Conservation (phyloP, 78 protist species). For the Chrysochromulina tobinii region DNA sequence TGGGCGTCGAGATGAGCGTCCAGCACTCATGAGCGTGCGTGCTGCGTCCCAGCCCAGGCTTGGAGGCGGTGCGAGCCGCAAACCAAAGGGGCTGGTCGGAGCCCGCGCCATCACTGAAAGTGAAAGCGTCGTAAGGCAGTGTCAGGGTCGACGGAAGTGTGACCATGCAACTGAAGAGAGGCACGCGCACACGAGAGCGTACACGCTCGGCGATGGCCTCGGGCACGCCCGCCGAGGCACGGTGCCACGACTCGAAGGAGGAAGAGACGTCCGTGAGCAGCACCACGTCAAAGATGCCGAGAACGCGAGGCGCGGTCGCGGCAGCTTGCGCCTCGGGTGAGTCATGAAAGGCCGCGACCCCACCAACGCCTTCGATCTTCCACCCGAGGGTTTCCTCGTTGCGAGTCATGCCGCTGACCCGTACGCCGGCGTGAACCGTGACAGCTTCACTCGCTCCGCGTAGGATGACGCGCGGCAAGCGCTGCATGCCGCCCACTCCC, state of each 20-base stretch:
- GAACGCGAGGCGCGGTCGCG: neutral
- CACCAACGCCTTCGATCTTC: neutral
- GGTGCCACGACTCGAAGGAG: neutral
- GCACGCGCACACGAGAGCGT: neutral
- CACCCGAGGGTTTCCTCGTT: no score
- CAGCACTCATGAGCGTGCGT: neutral
- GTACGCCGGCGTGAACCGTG: no score
- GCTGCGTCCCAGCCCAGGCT: neutral
- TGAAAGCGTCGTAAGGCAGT: neutral
- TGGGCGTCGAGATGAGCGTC: neutral
- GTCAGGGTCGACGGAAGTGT: neutral
- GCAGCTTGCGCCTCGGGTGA: neutral
- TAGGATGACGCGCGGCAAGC: neutral
- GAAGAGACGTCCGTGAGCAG: neutral
- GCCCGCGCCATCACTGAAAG: neutral
- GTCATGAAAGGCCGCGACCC: neutral
- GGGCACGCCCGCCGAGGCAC: neutral
- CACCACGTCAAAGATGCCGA: neutral
- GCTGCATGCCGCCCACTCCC: conserved; percentile 3
- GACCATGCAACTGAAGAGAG: neutral
- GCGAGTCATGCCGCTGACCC: no score
- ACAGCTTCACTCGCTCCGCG: neutral
- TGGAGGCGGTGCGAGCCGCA: neutral
- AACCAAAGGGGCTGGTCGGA: neutral
- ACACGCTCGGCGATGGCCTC: neutral